Evolutionary conservation across 768 basidiomycete species (phyloP).

Genomic region (Crassisporium funariophilum): DNA sequence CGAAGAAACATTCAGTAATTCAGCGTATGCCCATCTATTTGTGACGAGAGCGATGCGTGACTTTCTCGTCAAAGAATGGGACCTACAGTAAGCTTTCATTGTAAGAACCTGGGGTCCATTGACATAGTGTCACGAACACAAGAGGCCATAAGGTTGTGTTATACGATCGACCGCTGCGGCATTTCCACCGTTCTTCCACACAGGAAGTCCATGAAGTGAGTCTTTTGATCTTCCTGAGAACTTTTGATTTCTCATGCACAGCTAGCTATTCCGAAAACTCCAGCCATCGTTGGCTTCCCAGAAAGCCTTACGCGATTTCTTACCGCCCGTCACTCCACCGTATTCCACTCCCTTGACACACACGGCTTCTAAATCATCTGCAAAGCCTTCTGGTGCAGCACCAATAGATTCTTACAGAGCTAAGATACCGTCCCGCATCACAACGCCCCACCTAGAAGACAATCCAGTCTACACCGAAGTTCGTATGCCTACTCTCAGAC

Average conservation of each 20-base stretch:
- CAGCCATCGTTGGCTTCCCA: conserved; percentile 36
- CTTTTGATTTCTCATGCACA: not conserved
- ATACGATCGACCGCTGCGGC: conserved; percentile 87
- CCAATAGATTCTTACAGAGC: too few species aligned
- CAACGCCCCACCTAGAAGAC: conserved; percentile 25
- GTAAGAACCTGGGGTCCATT: too few species aligned
- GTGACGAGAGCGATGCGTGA: conserved; percentile 89
- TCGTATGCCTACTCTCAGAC: conserved; percentile 50
- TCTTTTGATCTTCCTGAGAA: conserved; percentile 28
- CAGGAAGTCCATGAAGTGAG: conserved; percentile 84
- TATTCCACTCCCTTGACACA: conserved; percentile 67
- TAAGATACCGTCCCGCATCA: too few species aligned
- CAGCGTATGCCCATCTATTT: conserved; percentile 88
- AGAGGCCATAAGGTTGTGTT: conserved; percentile 82
- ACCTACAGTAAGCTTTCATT: conserved; percentile 60
- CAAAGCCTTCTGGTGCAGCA: conserved; percentile 11
- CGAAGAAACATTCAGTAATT: conserved; percentile 76
- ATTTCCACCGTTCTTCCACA: conserved; percentile 72
- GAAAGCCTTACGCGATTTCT: conserved; percentile 45
- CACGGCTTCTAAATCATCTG: conserved; percentile 20
- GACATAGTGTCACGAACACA: too few species aligned
- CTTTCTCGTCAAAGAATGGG: conserved; percentile 69
- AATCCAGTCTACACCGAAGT: conserved; percentile 36
- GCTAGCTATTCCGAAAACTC: conserved; percentile 56
- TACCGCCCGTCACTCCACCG: conserved; percentile 53